Base-by-base conservation (phyloP, 805 yeast species). In the Priceomyces melissophilus region DNA sequence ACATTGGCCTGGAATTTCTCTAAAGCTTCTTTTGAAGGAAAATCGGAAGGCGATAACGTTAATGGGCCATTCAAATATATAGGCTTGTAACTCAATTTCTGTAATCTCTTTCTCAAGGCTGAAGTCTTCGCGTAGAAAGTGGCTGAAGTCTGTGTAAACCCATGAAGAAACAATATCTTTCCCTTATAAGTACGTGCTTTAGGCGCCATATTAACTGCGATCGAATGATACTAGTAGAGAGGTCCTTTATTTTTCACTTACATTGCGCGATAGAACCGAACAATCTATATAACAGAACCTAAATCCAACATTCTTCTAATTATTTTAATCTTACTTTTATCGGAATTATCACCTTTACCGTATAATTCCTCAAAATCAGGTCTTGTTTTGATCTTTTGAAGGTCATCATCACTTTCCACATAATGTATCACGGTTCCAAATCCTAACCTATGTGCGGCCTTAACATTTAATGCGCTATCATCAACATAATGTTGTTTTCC, bases 121-220 rank as follows among this genome's bases (percentile, higher is more conserved):
- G 95, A 82, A 0, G 96, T 82, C 61, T 93, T 91, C 51, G 84
- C 87, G 40, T 95, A 84, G 64, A 91, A 91, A 10, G 83, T 73
- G 32, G 83, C 74, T 5, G 91, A 91, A 46, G 82, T 84, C 69
- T 91, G 96, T 11, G 90, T 79, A 61, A 82, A 89, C 0, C 99
- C 98, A 50, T 91, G 99, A 23, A 93, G 67, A 62, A 93, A 91
- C n/a, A 91, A 69, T 20, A 91, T 71, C 50, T 81, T 81, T 10
- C 70, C 75, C 34, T 60, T 63, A 32, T 31, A 51, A 35, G 10
- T 47, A 47, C 38, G 12, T 6, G 29, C 26, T 3, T 39, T 37
- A 8, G 35, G 35, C 9, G 35, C 13, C 35, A 32, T 32, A 4
- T 3, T 32, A 17, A 6, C 9, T 17, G 4, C 25, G 14, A 20